These are phyloP conservation scores for Rhizophlyctis rosea DNA, from an alignment of 192 early-diverging fungal genomes.

Conservation along the genomic window DNA sequence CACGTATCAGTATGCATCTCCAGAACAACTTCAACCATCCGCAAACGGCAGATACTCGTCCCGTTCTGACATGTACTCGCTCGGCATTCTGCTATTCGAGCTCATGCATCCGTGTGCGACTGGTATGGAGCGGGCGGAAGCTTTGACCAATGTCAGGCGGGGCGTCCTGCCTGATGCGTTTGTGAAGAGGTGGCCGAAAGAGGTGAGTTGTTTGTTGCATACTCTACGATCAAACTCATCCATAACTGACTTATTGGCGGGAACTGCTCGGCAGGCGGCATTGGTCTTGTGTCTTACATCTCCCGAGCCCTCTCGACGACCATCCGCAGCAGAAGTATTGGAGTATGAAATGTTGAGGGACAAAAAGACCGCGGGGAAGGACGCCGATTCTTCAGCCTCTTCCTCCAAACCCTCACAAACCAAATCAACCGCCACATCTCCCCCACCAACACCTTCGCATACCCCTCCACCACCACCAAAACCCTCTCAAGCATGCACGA, in stretches of 20 bases:
- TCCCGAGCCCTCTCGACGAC: slow-evolving; percentile 66
- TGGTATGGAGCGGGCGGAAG: slow-evolving; percentile 82
- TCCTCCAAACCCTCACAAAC: too few species aligned
- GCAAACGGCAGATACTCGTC: slow-evolving; percentile 35
- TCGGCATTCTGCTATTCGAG: slow-evolving; percentile 97
- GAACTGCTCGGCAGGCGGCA: slow-evolving; percentile 50
- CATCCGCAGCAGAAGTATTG: slow-evolving; percentile 66
- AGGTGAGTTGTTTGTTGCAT: slow-evolving; percentile 32
- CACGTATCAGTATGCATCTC: slow-evolving; percentile 76
- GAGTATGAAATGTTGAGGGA: slow-evolving; percentile 58
- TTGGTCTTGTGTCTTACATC: slow-evolving; percentile 83
- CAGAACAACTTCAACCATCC: slow-evolving; percentile 66
- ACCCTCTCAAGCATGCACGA: too few species aligned
- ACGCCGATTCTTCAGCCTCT: too few species aligned
- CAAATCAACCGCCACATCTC: too few species aligned
- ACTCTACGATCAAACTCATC: slow-evolving; percentile 1
- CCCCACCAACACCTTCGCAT: too few species aligned
- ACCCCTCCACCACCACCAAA: too few species aligned
- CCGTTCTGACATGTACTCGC: slow-evolving; percentile 83
- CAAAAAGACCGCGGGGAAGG: too few species aligned
- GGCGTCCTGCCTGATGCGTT: slow-evolving; percentile 71
- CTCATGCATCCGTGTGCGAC: slow-evolving; percentile 85
- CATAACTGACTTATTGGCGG: slow-evolving; percentile 2
- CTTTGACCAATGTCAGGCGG: slow-evolving; percentile 59
- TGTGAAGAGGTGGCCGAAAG: slow-evolving; percentile 66